Evolutionary conservation across 148 eudicot genomes (phyloP).

Genomic region (Chenopodium suecicum): DNA sequence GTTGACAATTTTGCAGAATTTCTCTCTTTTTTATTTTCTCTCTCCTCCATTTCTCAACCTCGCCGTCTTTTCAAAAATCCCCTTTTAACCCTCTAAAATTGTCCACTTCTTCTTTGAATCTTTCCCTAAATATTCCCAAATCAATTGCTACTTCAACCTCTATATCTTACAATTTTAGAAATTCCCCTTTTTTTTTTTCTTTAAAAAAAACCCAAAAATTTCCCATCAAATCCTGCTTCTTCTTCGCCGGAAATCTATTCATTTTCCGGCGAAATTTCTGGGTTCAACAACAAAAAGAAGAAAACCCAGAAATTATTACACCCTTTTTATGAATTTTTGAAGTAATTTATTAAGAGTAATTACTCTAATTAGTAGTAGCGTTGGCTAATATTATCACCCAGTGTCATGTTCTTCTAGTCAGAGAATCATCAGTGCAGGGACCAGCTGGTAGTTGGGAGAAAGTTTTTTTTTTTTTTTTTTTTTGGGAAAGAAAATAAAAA

Average conservation of each 20-base stretch:
- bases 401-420: constrained; percentile 25
- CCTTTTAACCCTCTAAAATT: too few species aligned
- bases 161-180: too few species aligned
- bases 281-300: too few species aligned
- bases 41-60: constrained; percentile 7
- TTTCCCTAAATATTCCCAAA: constrained; percentile 13
- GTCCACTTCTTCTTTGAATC: not conserved
- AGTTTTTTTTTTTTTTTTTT: not conserved
- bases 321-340: too few species aligned
- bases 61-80: constrained; percentile 7
- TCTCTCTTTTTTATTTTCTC: not conserved
- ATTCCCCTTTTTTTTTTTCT: not conserved
- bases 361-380: constrained; percentile 5
- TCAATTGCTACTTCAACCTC: not conserved
- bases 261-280: too few species aligned
- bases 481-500: not conserved
- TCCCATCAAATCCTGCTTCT: not conserved
- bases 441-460: constrained; percentile 47
- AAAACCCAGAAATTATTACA: too few species aligned
- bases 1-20: constrained; percentile 3
- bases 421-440: constrained; percentile 39
- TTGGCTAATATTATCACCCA: constrained; percentile 15
- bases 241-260: not conserved
- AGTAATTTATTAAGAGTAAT: too few species aligned
- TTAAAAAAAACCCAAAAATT: too few species aligned